A percentile compares a stretch with the other conserved stretches of the same genome.
Conservation (phyloP, 208 protist genomes). For the Leishmania tropica region DNA sequence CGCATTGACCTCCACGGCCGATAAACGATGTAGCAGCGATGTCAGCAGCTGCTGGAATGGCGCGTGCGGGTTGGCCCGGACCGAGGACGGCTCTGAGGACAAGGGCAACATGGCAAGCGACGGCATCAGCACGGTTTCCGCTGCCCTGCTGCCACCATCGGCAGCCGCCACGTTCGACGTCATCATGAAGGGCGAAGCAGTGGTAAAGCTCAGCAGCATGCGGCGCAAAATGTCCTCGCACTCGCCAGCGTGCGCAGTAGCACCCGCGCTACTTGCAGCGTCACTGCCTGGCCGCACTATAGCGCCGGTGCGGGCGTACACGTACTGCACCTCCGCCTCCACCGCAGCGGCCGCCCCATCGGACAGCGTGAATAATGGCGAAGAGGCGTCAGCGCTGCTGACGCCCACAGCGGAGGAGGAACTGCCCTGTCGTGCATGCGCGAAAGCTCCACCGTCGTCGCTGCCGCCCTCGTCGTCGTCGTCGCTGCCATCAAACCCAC, state of each 20-base stretch:
- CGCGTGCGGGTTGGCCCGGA: not conserved
- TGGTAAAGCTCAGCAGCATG: conserved; percentile 30
- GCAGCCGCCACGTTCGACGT: conserved; percentile 1
- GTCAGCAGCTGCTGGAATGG: conserved; percentile 23
- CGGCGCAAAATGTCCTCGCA: conserved; percentile 29
- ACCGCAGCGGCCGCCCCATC: conserved; percentile 28
- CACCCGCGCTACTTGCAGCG: not conserved
- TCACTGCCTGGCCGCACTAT: not conserved
- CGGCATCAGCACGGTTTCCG: not conserved
- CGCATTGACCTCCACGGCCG: not conserved
- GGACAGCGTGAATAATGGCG: not conserved
- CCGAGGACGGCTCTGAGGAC: not conserved
- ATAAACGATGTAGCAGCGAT: conserved; percentile 19
- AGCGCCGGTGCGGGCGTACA: conserved; percentile 17
- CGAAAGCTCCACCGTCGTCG: not conserved
- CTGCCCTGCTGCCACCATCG: not conserved
- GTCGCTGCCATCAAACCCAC: conserved; percentile 56
- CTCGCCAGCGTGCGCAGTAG: not conserved
- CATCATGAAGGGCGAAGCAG: conserved; percentile 23
- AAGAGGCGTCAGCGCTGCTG: not conserved
- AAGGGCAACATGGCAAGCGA: not conserved
- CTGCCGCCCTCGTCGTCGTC: conserved; percentile 19
- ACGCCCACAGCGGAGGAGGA: not conserved
- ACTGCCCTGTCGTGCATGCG: not conserved
- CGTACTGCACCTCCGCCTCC: conserved; percentile 38